Evolutionary conservation across 2,329 filamentous ascomycete genomes (phyloP).

Genomic region (Aspergillus clavatus): DNA sequence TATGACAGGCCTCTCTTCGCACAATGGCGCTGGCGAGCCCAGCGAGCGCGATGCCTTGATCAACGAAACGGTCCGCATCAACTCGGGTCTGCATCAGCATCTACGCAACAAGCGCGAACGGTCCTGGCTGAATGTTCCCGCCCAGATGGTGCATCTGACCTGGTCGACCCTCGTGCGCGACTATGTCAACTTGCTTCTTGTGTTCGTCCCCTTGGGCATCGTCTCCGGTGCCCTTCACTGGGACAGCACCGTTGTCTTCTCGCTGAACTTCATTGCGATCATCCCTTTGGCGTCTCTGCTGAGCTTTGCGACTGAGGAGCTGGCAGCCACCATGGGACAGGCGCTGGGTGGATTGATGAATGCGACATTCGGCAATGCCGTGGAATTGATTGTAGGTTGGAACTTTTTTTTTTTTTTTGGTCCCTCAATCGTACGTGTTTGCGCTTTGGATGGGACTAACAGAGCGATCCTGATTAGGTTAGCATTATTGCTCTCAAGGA

Average conservation of each 20-base stretch:
- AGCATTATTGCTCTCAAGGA: conserved; percentile 85
- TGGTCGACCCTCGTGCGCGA: conserved; percentile 45
- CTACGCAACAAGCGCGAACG: conserved; percentile 35
- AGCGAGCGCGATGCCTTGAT: conserved; percentile 36
- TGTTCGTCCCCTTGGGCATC: conserved; percentile 63
- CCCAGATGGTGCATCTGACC: conserved; percentile 35
- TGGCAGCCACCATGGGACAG: conserved; percentile 57
- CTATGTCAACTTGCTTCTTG: conserved; percentile 56
- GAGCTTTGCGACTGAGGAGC: conserved; percentile 61
- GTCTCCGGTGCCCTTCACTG: conserved; percentile 56
- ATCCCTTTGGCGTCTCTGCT: conserved; percentile 58
- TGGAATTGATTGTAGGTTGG: conserved; percentile 66
- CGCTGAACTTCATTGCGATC: conserved; percentile 61
- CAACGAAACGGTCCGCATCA: conserved; percentile 14
- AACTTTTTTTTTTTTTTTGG: conserved; percentile 56
- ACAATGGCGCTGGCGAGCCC: conserved; percentile 29
- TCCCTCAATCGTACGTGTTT: no score
- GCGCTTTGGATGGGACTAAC: background rate
- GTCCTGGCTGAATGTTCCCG: conserved; percentile 38
- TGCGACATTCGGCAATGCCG: conserved; percentile 63
- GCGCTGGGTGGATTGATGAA: conserved; percentile 60
- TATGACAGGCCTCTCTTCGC: conserved; percentile 25
- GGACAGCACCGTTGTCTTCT: conserved; percentile 55
- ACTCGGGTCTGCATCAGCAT: conserved; percentile 18
- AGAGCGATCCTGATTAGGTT: conserved; percentile 52